A percentile compares a stretch with the other conserved stretches of the same genome.
These are phyloP conservation scores for Asparagopsis taxiformis DNA, from an alignment of 31 red algal species.

Conservation along the genomic window DNA sequence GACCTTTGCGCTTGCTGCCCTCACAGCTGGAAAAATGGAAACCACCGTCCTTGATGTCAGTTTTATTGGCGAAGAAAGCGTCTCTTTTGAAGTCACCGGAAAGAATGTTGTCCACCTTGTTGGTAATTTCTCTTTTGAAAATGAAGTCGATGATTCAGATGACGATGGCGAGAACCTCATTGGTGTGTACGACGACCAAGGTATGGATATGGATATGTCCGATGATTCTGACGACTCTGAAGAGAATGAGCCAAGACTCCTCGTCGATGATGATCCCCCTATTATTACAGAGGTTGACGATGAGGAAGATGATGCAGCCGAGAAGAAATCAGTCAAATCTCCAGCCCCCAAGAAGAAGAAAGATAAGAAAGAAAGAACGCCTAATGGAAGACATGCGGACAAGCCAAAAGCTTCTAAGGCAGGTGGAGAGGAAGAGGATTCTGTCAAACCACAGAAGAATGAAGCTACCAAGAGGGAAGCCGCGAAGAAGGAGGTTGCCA, in stretches of 20 bases:
- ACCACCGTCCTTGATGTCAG: slow-evolving; percentile 47
- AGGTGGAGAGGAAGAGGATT: not conserved
- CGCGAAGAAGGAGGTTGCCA: slow-evolving; percentile 7
- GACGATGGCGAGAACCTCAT: slow-evolving; percentile 21
- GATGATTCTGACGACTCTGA: slow-evolving; percentile 24
- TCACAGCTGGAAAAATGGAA: slow-evolving; percentile 55
- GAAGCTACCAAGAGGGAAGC: not conserved
- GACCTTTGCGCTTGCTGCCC: slow-evolving; percentile 32
- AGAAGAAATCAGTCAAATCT: not conserved
- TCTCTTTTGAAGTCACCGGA: slow-evolving; percentile 60
- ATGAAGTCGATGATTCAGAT: slow-evolving; percentile 44
- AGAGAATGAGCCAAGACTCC: slow-evolving; percentile 8
- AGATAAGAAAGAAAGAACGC: slow-evolving; percentile 21
- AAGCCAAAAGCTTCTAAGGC: not conserved
- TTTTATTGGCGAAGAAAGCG: slow-evolving; percentile 62
- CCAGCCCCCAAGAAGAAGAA: slow-evolving; percentile 14
- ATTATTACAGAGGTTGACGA: slow-evolving; percentile 30
- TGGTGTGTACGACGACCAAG: slow-evolving; percentile 36
- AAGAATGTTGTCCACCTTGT: slow-evolving; percentile 67
- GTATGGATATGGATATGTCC: slow-evolving; percentile 40
- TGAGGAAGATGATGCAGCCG: slow-evolving; percentile 14
- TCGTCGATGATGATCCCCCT: slow-evolving; percentile 10
- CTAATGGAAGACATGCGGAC: slow-evolving; percentile 10
- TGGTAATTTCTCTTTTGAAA: slow-evolving; percentile 65
- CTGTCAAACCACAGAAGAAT: not conserved